Evolutionary conservation across 352 stramenopile genomes (phyloP).

Genomic region (Globisporangium cylindrosporum): DNA sequence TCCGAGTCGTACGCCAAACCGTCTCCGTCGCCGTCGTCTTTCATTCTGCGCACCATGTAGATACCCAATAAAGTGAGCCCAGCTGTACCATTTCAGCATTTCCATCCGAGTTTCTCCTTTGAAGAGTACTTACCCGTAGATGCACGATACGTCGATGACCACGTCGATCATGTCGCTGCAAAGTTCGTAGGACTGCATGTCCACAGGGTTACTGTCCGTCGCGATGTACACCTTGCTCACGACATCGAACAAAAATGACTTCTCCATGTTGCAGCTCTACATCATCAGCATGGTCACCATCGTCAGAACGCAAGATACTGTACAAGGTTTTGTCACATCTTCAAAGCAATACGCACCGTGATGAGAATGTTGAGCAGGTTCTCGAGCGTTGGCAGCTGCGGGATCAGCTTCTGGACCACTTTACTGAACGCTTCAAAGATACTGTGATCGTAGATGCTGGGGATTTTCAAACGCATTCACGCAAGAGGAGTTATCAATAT

Average conservation of each 20-base stretch:
- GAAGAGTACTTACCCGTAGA: slow-evolving; percentile 84
- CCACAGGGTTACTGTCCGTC: slow-evolving; percentile 97
- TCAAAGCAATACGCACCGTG: slow-evolving; percentile 34
- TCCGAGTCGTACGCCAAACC: slow-evolving; percentile 94
- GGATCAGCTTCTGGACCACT: slow-evolving; percentile 98
- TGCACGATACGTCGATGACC: slow-evolving; percentile 98
- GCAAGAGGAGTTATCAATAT: neutral
- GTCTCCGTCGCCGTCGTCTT: slow-evolving; percentile 89
- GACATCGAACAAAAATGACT: slow-evolving; percentile 98
- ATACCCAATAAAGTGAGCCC: neutral
- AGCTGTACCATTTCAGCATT: neutral
- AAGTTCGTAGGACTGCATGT: slow-evolving; percentile 98
- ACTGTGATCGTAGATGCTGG: slow-evolving; percentile 93
- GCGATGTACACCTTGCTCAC: slow-evolving; percentile 99
- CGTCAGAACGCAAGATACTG: neutral
- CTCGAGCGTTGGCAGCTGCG: slow-evolving; percentile 95
- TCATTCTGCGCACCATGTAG: slow-evolving; percentile 50
- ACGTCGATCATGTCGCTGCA: slow-evolving; percentile 99
- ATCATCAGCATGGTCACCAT: slow-evolving; percentile 15
- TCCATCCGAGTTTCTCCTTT: slow-evolving; percentile 16
- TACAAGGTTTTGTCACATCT: slow-evolving; percentile 2
- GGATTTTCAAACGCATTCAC: neutral
- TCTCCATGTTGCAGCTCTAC: slow-evolving; percentile 98
- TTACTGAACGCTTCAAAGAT: slow-evolving; percentile 98
- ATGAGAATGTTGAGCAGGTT: slow-evolving; percentile 98